phyloP scores from a whole-genome alignment of 129 eudicot genomes.

The Calendula officinalis region DNA sequence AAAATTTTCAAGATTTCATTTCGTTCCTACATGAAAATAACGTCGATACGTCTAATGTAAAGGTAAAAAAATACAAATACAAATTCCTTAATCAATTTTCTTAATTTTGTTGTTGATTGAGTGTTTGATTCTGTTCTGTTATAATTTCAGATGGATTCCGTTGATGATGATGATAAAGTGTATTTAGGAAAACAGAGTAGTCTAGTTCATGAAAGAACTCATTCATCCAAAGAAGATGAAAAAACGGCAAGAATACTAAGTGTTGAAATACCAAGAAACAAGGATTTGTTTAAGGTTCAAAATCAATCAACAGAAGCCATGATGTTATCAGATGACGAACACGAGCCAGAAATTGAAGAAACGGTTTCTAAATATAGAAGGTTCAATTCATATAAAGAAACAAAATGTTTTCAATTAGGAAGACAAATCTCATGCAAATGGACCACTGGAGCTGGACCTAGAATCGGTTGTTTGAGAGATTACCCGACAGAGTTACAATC shows the following conservation, averaged over 20 bases:
- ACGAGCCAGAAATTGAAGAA: slow-evolving; percentile 35
- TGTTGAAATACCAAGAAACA: slow-evolving; percentile 48
- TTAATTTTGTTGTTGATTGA: not conserved
- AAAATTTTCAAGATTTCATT: slow-evolving; percentile 74
- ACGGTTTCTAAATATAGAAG: slow-evolving; percentile 46
- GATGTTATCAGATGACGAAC: slow-evolving; percentile 35
- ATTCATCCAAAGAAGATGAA: slow-evolving; percentile 60
- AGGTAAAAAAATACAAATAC: slow-evolving; percentile 42
- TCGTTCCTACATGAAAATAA: slow-evolving; percentile 63
- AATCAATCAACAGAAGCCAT: slow-evolving; percentile 22
- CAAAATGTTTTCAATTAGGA: slow-evolving; percentile 60
- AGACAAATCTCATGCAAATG: slow-evolving; percentile 74
- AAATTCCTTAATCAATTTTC: not conserved
- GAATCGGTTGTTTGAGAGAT: slow-evolving; percentile 87
- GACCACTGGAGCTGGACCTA: slow-evolving; percentile 97
- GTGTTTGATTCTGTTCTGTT: slow-evolving; percentile 17
- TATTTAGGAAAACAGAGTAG: slow-evolving; percentile 34
- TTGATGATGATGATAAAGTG: slow-evolving; percentile 71
- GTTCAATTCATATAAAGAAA: slow-evolving; percentile 63
- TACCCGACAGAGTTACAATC: slow-evolving; percentile 80
- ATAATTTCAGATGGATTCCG: slow-evolving; percentile 55
- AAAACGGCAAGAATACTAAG: slow-evolving; percentile 31
- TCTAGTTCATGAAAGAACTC: slow-evolving; percentile 33
- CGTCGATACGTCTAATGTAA: slow-evolving; percentile 66
- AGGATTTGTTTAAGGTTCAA: slow-evolving; percentile 39